Base-by-base conservation (phyloP, 306 rosid species). In the Lathyrus tuberosus region DNA sequence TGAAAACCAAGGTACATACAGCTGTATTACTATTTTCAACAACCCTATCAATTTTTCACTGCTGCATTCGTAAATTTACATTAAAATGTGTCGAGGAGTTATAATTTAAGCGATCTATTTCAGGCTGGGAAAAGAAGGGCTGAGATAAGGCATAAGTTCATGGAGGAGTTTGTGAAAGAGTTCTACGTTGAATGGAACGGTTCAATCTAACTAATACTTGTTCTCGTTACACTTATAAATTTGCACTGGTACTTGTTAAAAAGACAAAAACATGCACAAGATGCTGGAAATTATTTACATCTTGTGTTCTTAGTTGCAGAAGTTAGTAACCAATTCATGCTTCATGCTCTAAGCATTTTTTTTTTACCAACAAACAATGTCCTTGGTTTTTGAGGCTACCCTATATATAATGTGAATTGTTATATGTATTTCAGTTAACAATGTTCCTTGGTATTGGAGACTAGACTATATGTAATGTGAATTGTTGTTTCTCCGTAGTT, bases 41-140 rank as follows among this genome's bases (percentile, higher is more conserved):
- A 16, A 41, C 75, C 7, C 11, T 40, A 5, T 24, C 38, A 74
- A 60, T 51, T 20, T 67, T 53, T 24, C 48, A 4, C 43, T 67
- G 18, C 26, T 75, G 52, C 63, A 51, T 61, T 43, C 41, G 10
- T 28, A 7, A 30, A 54, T 54, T 5, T 42, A 16, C 31, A 37
- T 38, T 4, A 72, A 0, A 67, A 35, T 41, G 4, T 51, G 71
- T 30, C 17, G 11, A 10, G 43, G 65, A 52, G 48, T 53, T 53
- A 69, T 30, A 65, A 59, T 59, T 10, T 70, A 51, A 68, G 30
- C 57, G 62, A 46, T 48, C 47, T 61, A 66, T 80, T 79, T 82
- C 91, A 93, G 97, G 93, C 96, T 64, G 97, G 97, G 54, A 71
- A 79, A 82, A 88, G 82, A 79, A 93, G 87, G 86, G 97, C 97